A percentile compares a stretch with the other conserved stretches of the same genome.
These are phyloP conservation scores for Suillus fuscotomentosus DNA, from an alignment of 768 basidiomycete species.

Conservation along the genomic window DNA sequence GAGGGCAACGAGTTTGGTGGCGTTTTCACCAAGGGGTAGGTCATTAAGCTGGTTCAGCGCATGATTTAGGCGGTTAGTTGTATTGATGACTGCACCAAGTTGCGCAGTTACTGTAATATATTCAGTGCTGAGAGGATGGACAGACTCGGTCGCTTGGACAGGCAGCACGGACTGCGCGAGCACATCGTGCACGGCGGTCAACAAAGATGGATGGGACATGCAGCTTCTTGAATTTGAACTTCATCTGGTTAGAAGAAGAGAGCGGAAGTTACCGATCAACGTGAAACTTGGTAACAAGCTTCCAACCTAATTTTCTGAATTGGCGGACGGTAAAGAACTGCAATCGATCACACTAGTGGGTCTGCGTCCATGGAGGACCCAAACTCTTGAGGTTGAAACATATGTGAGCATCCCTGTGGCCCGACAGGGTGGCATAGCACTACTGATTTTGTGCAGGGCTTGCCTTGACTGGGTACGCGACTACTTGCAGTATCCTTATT, in stretches of 20 bases:
- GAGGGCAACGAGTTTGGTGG: constrained; percentile 66
- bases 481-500: too few relatives aligned
- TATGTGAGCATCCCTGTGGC: too few relatives aligned
- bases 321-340: too few relatives aligned
- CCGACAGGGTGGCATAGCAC: too few relatives aligned
- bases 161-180: constrained; percentile 26
- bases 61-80: constrained; percentile 50
- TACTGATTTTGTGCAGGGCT: too few relatives aligned
- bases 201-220: constrained; percentile 21
- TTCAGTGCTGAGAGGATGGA: constrained; percentile 26
- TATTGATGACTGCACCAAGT: constrained; percentile 51
- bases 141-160: constrained; percentile 15
- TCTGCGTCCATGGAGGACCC: too few relatives aligned
- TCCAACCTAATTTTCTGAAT: too few relatives aligned
- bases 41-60: constrained; percentile 48
- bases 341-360: too few relatives aligned
- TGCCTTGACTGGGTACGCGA: too few relatives aligned
- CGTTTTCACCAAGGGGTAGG: constrained; percentile 48
- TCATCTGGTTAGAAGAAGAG: not conserved
- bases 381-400: too few relatives aligned
- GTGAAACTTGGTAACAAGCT: not conserved
- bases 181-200: constrained; percentile 26
- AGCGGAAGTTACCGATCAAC: not conserved
- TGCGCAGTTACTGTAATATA: constrained; percentile 24
- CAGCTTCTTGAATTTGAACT: not conserved